Percentiles rank a stretch among this genome's conserved stretches.
These are phyloP conservation scores for Cucurbitaria berberidis DNA, from an alignment of 2,329 filamentous ascomycete genomes.

Conservation along the genomic window DNA sequence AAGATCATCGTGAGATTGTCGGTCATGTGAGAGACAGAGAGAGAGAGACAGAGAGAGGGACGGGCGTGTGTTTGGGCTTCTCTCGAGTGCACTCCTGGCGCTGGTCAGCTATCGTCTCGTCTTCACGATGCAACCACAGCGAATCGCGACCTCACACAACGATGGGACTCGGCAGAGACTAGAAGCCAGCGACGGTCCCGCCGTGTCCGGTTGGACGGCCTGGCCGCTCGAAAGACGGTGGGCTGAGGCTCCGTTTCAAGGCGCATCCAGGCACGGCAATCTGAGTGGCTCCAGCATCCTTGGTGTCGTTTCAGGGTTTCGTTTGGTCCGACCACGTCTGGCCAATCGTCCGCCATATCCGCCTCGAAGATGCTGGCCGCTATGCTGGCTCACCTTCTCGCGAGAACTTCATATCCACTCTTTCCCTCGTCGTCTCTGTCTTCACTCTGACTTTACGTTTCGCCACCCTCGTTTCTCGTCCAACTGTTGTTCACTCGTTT, in stretches of 20 bases:
- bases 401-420: slow-evolving; percentile 34
- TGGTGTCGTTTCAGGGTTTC: slow-evolving; percentile 28
- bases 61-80: too few relatives aligned
- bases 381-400: slow-evolving; percentile 7
- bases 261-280: slow-evolving; percentile 30
- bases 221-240: slow-evolving; percentile 28
- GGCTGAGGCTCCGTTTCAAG: slow-evolving; percentile 35
- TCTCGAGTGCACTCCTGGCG: too few relatives aligned
- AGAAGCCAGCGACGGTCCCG: not conserved
- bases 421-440: slow-evolving; percentile 29
- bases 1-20: not conserved
- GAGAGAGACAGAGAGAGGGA: too few relatives aligned
- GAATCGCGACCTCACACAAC: not conserved
- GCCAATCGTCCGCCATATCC: slow-evolving; percentile 23
- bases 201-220: slow-evolving; percentile 9
- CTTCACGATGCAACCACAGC: not conserved
- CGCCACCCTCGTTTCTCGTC: slow-evolving; percentile 34
- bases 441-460: slow-evolving; percentile 23
- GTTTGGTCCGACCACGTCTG: slow-evolving; percentile 12
- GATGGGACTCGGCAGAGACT: not conserved
- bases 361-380: slow-evolving; percentile 2
- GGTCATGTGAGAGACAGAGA: too few relatives aligned
- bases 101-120: not conserved
- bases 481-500: slow-evolving; percentile 45
- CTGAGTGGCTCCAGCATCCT: slow-evolving; percentile 25